Conservation (phyloP, 129 eudicot genomes). For the Chrysanthemum makinoi region DNA sequence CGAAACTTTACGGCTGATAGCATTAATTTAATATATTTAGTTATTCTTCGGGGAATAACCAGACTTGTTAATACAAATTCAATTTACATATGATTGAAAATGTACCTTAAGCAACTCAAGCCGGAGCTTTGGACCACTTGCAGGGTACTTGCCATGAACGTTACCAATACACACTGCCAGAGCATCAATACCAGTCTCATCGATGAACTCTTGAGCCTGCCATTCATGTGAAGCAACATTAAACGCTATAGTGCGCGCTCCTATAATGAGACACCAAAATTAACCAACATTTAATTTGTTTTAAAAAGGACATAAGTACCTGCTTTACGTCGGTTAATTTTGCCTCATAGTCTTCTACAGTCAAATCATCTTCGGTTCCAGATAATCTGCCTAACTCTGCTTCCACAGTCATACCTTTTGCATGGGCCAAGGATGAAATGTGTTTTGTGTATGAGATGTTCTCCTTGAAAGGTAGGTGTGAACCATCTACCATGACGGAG, state of each 20-base stretch:
- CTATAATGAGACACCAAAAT: neutral
- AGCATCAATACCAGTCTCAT: conserved; percentile 85
- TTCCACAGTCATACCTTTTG: conserved; percentile 71
- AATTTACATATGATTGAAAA: neutral
- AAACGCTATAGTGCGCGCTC: neutral
- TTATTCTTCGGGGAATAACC: neutral
- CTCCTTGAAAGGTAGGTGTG: conserved; percentile 74
- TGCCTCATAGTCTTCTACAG: conserved; percentile 91
- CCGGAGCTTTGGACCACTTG: conserved; percentile 85
- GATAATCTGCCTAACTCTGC: conserved; percentile 98
- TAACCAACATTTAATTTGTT: neutral
- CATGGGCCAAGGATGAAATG: conserved; percentile 68
- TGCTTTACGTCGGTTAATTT: conserved; percentile 77
- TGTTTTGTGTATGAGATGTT: conserved; percentile 76
- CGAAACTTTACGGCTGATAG: too few species aligned
- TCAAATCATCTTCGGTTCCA: conserved; percentile 95
- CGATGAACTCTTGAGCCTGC: conserved; percentile 89
- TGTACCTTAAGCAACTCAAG: conserved; percentile 87
- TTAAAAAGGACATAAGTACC: conserved; percentile 35
- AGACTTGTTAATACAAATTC: neutral
- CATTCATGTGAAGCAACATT: conserved; percentile 22
- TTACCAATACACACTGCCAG: conserved; percentile 98
- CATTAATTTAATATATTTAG: neutral
- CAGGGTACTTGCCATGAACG: conserved; percentile 97
- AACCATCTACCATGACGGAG: conserved; percentile 96